These are phyloP conservation scores for Arachis hypogaea DNA, from an alignment of 306 rosid species.

Conservation along the genomic window DNA sequence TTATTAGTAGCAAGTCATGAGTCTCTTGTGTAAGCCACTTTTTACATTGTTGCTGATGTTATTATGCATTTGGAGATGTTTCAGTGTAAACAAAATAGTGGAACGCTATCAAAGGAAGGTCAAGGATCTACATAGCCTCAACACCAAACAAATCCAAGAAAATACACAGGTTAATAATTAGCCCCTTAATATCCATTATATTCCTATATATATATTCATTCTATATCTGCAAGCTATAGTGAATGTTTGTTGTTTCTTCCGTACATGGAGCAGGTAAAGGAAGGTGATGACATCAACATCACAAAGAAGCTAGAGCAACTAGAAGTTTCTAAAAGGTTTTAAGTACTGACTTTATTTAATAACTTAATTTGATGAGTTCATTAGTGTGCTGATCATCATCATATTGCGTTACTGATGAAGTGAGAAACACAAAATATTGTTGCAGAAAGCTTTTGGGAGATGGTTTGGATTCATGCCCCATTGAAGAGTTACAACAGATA, in stretches of 20 bases:
- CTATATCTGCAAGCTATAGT: too few relatives aligned
- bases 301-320: constrained; percentile 62
- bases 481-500: constrained; percentile 63
- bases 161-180: constrained; percentile 56
- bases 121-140: constrained; percentile 48
- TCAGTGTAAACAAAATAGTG: constrained; percentile 72
- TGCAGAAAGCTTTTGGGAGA: constrained; percentile 82
- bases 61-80: constrained; percentile 41
- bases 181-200: too few relatives aligned
- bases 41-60: neutral
- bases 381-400: too few relatives aligned
- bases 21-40: constrained; percentile 21
- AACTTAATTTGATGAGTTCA: too few relatives aligned
- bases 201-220: too few relatives aligned
- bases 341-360: neutral
- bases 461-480: constrained; percentile 60
- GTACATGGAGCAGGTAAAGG: constrained; percentile 54
- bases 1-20: too few relatives aligned
- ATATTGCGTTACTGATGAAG: too few relatives aligned
- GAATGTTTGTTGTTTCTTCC: neutral
- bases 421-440: neutral
- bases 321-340: constrained; percentile 67
- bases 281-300: constrained; percentile 45
- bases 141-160: constrained; percentile 42
- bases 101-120: constrained; percentile 76